These are phyloP conservation scores for Cardamine occulta DNA, from an alignment of 345 rosid genomes.

Conservation along the genomic window DNA sequence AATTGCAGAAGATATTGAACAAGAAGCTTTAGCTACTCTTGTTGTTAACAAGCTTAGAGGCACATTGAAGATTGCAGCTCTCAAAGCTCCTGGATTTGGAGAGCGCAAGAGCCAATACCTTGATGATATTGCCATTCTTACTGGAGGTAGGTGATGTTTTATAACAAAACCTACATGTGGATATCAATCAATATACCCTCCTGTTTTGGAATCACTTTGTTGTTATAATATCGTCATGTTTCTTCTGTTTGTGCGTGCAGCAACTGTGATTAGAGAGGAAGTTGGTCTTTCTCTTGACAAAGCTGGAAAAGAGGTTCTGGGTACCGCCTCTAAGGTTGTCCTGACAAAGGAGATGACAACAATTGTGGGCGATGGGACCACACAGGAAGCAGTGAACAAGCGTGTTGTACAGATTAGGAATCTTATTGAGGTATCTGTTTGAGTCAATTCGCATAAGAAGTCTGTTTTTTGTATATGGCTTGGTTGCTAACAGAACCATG, in stretches of 20 bases:
- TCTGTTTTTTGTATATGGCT: neutral
- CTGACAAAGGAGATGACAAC: slow-evolving; percentile 92
- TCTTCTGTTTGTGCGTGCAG: slow-evolving; percentile 31
- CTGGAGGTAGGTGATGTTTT: slow-evolving; percentile 57
- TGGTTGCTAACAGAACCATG: neutral
- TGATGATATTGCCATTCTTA: slow-evolving; percentile 94
- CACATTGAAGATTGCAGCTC: slow-evolving; percentile 89
- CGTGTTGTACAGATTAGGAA: slow-evolving; percentile 89
- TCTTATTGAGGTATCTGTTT: slow-evolving; percentile 70
- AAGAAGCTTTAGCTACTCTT: slow-evolving; percentile 95
- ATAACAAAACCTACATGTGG: neutral
- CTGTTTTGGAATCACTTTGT: neutral
- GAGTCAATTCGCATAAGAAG: neutral
- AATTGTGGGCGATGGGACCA: slow-evolving; percentile 96
- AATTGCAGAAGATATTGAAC: slow-evolving; percentile 95
- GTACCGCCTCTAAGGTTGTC: slow-evolving; percentile 87
- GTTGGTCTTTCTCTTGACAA: slow-evolving; percentile 95
- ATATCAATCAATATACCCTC: neutral
- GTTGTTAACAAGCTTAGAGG: slow-evolving; percentile 97
- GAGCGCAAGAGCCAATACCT: slow-evolving; percentile 97
- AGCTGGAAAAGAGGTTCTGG: slow-evolving; percentile 87
- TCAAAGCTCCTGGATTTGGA: slow-evolving; percentile 97
- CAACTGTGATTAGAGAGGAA: slow-evolving; percentile 90
- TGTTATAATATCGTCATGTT: neutral
- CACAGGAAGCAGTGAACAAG: slow-evolving; percentile 90